Conservation (phyloP, 495 filamentous ascomycete species). For the Penicillium canariense region DNA sequence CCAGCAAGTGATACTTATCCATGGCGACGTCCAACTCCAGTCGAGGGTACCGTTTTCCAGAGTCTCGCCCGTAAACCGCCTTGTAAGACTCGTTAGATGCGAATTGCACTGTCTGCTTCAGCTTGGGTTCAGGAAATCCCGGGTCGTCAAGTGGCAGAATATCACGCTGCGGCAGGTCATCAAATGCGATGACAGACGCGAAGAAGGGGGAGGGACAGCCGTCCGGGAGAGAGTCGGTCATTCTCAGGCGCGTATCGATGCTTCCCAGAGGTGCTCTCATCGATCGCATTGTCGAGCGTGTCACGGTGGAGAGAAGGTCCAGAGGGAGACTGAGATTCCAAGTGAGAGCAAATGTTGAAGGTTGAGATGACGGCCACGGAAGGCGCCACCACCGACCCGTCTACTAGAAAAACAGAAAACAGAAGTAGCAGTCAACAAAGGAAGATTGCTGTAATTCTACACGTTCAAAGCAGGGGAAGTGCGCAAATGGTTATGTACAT, state of each 20-base stretch:
- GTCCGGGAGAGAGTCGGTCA: constrained; percentile 8
- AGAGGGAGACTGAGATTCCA: neutral
- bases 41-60: constrained; percentile 11
- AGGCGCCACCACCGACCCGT: constrained; percentile 7
- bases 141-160: neutral
- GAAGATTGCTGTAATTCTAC: constrained; percentile 48
- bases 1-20: constrained; percentile 23
- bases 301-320: neutral
- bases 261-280: constrained; percentile 22
- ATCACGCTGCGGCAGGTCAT: neutral
- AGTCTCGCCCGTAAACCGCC: neutral
- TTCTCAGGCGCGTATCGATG: constrained; percentile 23
- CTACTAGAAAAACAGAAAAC: constrained; percentile 13
- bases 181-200: constrained; percentile 14
- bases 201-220: constrained; percentile 10
- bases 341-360: neutral
- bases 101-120: neutral
- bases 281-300: constrained; percentile 13
- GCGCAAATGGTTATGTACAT: constrained; percentile 48
- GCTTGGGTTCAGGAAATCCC: neutral
- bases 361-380: constrained; percentile 1
- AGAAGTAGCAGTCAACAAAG: constrained; percentile 20
- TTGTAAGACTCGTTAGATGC: neutral
- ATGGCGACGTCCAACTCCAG: constrained; percentile 22
- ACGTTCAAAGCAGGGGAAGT: constrained; percentile 31